Evolutionary conservation across 208 protist genomes (phyloP).

Genomic region (Strigomonas galati): DNA sequence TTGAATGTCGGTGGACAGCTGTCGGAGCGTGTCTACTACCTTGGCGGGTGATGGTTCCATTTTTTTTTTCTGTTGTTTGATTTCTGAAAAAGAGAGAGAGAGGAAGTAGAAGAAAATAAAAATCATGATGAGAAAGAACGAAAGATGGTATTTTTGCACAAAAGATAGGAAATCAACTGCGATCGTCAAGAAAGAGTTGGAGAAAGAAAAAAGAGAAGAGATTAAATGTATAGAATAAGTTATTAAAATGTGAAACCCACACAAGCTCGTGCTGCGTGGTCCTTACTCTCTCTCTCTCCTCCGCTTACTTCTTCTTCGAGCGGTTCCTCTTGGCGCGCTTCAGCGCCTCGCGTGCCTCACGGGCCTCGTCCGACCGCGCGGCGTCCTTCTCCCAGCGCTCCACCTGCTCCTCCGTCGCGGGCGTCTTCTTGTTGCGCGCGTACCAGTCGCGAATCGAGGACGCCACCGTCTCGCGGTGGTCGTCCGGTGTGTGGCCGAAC

Average conservation of each 20-base stretch:
- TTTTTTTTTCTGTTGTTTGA: neutral
- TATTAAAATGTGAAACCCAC: too few relatives aligned
- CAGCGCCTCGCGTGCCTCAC: conserved; percentile 32
- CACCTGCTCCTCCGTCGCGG: conserved; percentile 40
- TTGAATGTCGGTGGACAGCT: too few relatives aligned
- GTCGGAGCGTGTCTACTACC: too few relatives aligned
- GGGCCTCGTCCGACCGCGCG: conserved; percentile 29
- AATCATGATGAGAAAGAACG: neutral
- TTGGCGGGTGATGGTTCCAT: neutral
- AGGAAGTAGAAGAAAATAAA: neutral
- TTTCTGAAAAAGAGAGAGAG: neutral
- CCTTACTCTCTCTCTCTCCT: neutral
- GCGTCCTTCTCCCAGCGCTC: conserved; percentile 41
- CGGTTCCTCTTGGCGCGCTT: conserved; percentile 30
- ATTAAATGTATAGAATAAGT: neutral
- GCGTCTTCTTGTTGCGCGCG: conserved; percentile 45
- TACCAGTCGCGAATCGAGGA: conserved; percentile 78
- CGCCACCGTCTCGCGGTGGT: conserved; percentile 72
- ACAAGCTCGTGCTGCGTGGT: too few relatives aligned
- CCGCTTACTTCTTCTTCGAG: neutral
- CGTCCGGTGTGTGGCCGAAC: conserved; percentile 70
- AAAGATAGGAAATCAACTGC: neutral
- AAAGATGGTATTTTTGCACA: neutral
- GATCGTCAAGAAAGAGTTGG: too few relatives aligned
- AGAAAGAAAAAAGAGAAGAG: neutral